Base-by-base conservation (phyloP, 306 rosid species). In the Phaseolus lunatus region DNA sequence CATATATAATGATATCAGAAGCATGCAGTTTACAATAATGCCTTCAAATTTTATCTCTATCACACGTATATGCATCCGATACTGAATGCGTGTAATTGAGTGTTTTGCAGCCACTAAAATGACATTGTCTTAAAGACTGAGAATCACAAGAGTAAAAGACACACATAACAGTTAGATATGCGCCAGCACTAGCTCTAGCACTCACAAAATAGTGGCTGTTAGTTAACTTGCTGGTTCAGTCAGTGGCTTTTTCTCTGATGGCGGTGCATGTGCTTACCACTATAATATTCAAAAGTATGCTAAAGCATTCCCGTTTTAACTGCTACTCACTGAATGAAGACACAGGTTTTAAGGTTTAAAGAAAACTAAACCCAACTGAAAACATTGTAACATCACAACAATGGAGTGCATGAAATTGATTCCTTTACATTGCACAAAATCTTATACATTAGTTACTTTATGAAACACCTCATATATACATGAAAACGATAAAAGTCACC, bases 131-230 rank as follows among this genome's bases (percentile, higher is more conserved):
- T 18, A 19, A 8, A 3, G 70, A 35, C 5, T 18, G 47, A 35
- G 24, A 35, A 9, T 33, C 48, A 63, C 69, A 31, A n/a, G n/a
- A n/a, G 1, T 6, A 1, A 5, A 1, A 37, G 41, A 37, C 41
- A 37, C 10, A 7, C 10, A 37, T 1, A 37, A 37, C 41, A 37
- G 41, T 37, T 37, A 37, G 41, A 50, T n/a, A 50, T 8, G 16
- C 7, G n/a, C 7, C n/a, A 9, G 26, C 33, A 10, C 27, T 9
- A 31, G 35, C 35, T 31, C 33, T 7, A 14, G 9, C n/a, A n/a
- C 61, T 54, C 68, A 31, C 26, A 37, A 37, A 65, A 39, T 39
- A 41, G 71, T 39, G 71, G 18, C 19, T 66, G 64, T 57, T 57
- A 57, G 50, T 18, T 65, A 65, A 39, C 29, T 65, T 19, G 18